Evolutionary conservation across 192 early-diverging fungal genomes (phyloP).

Genomic region (Glomus cerebriforme): DNA sequence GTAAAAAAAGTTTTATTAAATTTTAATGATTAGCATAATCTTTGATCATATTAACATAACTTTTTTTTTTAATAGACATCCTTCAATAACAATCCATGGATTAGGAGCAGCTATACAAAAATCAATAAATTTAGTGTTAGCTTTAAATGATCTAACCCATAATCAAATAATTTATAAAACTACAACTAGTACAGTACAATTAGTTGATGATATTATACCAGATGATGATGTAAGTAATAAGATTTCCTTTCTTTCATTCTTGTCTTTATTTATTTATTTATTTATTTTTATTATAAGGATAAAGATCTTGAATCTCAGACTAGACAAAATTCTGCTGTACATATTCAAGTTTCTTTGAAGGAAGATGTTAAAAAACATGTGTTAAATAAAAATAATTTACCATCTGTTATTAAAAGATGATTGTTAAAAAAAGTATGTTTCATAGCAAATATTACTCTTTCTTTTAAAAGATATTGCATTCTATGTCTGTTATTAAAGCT

Average conservation of each 20-base stretch:
- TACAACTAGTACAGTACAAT: slow-evolving; percentile 65
- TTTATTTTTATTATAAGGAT: slow-evolving; percentile 37
- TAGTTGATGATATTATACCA: slow-evolving; percentile 81
- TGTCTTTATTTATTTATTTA: not conserved
- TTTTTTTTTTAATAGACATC: slow-evolving; percentile 43
- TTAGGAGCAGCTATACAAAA: slow-evolving; percentile 74
- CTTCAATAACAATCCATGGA: slow-evolving; percentile 72
- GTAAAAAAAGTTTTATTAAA: slow-evolving; percentile 35
- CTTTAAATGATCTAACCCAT: slow-evolving; percentile 57
- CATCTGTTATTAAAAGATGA: not conserved
- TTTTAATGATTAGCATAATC: not conserved
- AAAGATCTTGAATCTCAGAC: slow-evolving; percentile 57
- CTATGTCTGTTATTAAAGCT: not conserved
- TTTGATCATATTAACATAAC: too few species aligned
- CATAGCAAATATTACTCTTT: too few species aligned
- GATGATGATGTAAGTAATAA: slow-evolving; percentile 54
- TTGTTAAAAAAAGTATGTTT: not conserved
- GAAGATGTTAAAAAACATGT: not conserved
- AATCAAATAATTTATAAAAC: slow-evolving; percentile 62
- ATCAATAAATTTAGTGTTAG: slow-evolving; percentile 67
- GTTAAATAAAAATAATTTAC: not conserved
- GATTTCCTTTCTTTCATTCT: not conserved
- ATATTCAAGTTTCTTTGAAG: slow-evolving; percentile 57
- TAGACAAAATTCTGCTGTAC: slow-evolving; percentile 69
- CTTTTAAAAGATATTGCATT: not conserved